A percentile compares a stretch with the other conserved stretches of the same genome.
phyloP scores from a whole-genome alignment of 2,329 filamentous ascomycete species.

The Apiospora sp. region DNA sequence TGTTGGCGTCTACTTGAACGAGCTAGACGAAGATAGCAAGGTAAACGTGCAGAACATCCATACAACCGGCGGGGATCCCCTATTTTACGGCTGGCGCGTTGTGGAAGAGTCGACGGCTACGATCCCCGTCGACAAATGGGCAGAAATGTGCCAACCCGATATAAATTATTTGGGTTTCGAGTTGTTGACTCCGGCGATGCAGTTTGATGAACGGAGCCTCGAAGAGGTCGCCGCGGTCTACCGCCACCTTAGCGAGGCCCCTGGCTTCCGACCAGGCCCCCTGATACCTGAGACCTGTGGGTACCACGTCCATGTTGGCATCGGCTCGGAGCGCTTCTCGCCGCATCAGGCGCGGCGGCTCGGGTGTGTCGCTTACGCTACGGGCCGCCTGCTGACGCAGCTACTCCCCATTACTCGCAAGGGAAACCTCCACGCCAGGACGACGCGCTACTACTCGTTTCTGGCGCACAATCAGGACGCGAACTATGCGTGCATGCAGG shows the following conservation, averaged over 20 bases:
- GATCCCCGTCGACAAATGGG: neutral
- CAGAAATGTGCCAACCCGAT: no score
- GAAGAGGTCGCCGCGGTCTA: neutral
- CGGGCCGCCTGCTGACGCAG: neutral
- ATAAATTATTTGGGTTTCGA: neutral
- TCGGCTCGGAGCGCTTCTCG: neutral
- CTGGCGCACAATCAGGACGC: neutral
- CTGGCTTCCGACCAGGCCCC: neutral
- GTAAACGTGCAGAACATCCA: neutral
- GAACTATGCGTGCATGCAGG: neutral
- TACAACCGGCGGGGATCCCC: neutral
- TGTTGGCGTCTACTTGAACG: neutral
- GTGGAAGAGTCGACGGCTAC: neutral
- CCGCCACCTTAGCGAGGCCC: neutral
- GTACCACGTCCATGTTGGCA: slow-evolving; percentile 3
- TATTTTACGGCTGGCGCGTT: neutral
- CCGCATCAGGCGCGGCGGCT: neutral
- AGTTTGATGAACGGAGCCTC: neutral
- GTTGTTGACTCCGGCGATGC: neutral
- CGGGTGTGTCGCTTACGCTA: neutral
- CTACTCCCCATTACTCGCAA: neutral
- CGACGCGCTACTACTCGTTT: neutral
- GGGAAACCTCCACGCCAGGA: neutral
- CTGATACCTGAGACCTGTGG: neutral
- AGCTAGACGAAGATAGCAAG: neutral